These are phyloP conservation scores for Candida parachauliodes DNA, from an alignment of 805 yeast genomes.

Conservation along the genomic window DNA sequence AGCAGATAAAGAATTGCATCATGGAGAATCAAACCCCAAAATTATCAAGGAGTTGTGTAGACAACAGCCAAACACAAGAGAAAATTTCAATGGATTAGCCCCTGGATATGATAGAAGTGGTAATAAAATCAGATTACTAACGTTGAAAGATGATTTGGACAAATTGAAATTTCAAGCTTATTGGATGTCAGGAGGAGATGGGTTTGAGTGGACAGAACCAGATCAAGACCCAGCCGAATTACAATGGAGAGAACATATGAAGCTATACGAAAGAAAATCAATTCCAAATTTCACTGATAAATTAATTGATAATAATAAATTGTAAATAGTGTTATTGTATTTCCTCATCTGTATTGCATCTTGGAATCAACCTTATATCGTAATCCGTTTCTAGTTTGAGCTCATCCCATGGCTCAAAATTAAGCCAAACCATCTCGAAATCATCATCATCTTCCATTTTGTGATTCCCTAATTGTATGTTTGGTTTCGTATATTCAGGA, in stretches of 20 bases:
- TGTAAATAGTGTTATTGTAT: not conserved
- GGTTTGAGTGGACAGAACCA: constrained; percentile 86
- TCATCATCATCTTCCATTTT: constrained; percentile 37
- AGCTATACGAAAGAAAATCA: constrained; percentile 13
- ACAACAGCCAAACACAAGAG: constrained; percentile 22
- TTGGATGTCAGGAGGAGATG: constrained; percentile 85
- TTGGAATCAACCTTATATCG: constrained; percentile 37
- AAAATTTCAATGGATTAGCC: constrained; percentile 12
- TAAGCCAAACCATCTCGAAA: constrained; percentile 40
- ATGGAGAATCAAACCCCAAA: constrained; percentile 31
- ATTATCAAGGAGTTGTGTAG: constrained; percentile 39
- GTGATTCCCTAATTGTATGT: constrained; percentile 34
- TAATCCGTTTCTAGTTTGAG: constrained; percentile 34
- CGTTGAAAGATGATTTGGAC: constrained; percentile 52
- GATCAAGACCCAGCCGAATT: constrained; percentile 85
- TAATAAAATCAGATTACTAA: constrained; percentile 34
- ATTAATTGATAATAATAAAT: constrained; percentile 3
- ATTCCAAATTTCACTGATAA: not conserved
- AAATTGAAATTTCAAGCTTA: constrained; percentile 73
- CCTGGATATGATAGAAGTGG: constrained; percentile 38
- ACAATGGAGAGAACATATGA: constrained; percentile 33
- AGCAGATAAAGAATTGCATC: constrained; percentile 55
- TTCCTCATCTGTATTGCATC: constrained; percentile 5
- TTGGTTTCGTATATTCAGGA: constrained; percentile 31
- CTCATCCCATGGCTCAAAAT: constrained; percentile 46